These are phyloP conservation scores for Fusarium camptoceras DNA, from an alignment of 2,329 filamentous ascomycete genomes.

Conservation along the genomic window DNA sequence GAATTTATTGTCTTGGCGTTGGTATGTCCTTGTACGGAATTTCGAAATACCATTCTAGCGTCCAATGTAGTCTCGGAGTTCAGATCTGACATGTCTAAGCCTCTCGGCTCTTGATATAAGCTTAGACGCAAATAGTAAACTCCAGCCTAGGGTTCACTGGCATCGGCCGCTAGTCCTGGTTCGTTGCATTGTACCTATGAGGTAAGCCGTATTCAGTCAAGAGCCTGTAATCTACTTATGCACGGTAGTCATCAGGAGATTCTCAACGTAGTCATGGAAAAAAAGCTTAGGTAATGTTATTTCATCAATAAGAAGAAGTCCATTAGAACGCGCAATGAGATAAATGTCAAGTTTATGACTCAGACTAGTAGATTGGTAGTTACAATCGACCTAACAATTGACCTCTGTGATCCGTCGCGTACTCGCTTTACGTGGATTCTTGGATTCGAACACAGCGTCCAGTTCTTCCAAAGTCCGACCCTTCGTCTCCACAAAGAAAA, in stretches of 20 bases:
- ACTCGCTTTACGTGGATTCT: slow-evolving; percentile 12
- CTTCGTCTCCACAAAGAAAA: slow-evolving; percentile 20
- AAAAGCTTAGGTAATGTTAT: background rate
- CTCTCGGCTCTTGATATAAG: background rate
- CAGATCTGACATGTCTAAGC: background rate
- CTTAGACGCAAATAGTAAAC: background rate
- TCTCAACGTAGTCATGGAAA: background rate
- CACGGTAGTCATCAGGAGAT: background rate
- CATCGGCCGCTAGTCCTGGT: background rate
- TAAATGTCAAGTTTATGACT: accelerated
- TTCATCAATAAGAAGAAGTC: background rate
- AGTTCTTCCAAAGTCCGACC: background rate
- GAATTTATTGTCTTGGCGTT: background rate
- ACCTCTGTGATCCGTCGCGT: background rate
- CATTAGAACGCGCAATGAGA: background rate
- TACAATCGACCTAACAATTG: background rate
- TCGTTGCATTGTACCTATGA: background rate
- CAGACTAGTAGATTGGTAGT: background rate
- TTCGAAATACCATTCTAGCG: background rate
- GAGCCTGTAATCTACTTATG: background rate
- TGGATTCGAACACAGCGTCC: background rate
- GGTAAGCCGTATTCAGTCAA: background rate
- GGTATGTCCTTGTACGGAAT: background rate
- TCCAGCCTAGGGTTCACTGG: background rate
- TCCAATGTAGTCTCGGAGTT: background rate